phyloP scores from a whole-genome alignment of 768 basidiomycete genomes.

The Dictyophora rubrovolvata region DNA sequence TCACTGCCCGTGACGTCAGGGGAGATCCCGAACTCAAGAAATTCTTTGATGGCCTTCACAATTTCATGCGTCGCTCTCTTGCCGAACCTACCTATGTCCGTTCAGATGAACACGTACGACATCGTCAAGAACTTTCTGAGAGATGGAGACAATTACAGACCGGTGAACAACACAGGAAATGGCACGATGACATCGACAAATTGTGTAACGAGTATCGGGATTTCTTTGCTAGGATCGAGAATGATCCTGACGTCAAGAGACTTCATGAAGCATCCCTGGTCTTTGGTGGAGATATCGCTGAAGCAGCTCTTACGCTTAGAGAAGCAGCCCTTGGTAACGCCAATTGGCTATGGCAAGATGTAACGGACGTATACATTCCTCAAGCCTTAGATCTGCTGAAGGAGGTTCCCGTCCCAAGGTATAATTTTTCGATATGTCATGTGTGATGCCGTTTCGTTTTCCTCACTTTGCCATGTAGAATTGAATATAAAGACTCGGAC shows the following conservation, averaged over 20 bases:
- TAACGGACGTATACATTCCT: conserved; percentile 73
- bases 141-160: conserved; percentile 44
- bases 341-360: conserved; percentile 72
- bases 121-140: conserved; percentile 33
- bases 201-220: conserved; percentile 35
- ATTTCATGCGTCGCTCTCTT: conserved; percentile 34
- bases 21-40: conserved; percentile 41
- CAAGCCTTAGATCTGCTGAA: conserved; percentile 40
- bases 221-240: conserved; percentile 35
- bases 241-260: conserved; percentile 40
- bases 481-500: conserved; percentile 59
- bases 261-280: conserved; percentile 38
- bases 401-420: conserved; percentile 64
- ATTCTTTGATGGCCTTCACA: conserved; percentile 49
- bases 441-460: background rate
- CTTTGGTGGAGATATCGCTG: conserved; percentile 40
- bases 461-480: conserved; percentile 28
- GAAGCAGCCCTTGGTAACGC: conserved; percentile 45
- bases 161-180: conserved; percentile 32
- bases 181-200: conserved; percentile 38
- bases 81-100: conserved; percentile 42
- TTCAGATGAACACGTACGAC: conserved; percentile 32
- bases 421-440: conserved; percentile 5
- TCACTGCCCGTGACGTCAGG: conserved; percentile 38
- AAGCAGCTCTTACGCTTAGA: conserved; percentile 27